Evolutionary conservation across 2,329 filamentous ascomycete species (phyloP).

Genomic region (Microcyclospora pomicola): DNA sequence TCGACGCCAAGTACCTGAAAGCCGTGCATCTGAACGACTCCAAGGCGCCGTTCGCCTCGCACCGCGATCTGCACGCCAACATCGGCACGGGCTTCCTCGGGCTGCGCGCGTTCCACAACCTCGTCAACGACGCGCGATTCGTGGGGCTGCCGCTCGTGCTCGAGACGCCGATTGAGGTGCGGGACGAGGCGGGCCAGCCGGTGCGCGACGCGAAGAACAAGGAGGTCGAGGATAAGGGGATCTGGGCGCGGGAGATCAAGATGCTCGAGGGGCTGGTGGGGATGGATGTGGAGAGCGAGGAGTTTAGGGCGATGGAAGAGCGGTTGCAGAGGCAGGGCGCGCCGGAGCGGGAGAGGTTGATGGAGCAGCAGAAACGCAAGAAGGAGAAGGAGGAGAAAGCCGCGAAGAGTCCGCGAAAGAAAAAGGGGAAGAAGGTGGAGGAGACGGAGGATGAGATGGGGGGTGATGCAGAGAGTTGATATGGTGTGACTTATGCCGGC

Average conservation of each 20-base stretch:
- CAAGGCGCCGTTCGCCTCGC: slow-evolving; percentile 71
- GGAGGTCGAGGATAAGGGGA: slow-evolving; percentile 58
- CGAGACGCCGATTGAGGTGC: slow-evolving; percentile 81
- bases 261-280: slow-evolving; percentile 77
- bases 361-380: slow-evolving; percentile 68
- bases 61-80: slow-evolving; percentile 85
- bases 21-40: slow-evolving; percentile 92
- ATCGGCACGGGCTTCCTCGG: slow-evolving; percentile 93
- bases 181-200: slow-evolving; percentile 47
- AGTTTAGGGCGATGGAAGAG: slow-evolving; percentile 53
- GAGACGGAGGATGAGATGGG: slow-evolving; percentile 24
- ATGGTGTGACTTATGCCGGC: no score
- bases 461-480: slow-evolving; percentile 1
- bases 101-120: slow-evolving; percentile 73
- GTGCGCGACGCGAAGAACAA: slow-evolving; percentile 28
- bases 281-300: slow-evolving; percentile 61
- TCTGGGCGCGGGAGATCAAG: slow-evolving; percentile 94
- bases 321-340: slow-evolving; percentile 54
- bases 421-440: slow-evolving; percentile 25
- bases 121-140: slow-evolving; percentile 72
- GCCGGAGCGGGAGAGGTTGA: slow-evolving; percentile 58
- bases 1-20: slow-evolving; percentile 66
- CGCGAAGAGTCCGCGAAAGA: slow-evolving; percentile 24
- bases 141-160: slow-evolving; percentile 77
- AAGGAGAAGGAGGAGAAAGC: slow-evolving; percentile 43